These are phyloP conservation scores for Anisodus acutangulus DNA, from an alignment of 257 asterid species.

Conservation along the genomic window DNA sequence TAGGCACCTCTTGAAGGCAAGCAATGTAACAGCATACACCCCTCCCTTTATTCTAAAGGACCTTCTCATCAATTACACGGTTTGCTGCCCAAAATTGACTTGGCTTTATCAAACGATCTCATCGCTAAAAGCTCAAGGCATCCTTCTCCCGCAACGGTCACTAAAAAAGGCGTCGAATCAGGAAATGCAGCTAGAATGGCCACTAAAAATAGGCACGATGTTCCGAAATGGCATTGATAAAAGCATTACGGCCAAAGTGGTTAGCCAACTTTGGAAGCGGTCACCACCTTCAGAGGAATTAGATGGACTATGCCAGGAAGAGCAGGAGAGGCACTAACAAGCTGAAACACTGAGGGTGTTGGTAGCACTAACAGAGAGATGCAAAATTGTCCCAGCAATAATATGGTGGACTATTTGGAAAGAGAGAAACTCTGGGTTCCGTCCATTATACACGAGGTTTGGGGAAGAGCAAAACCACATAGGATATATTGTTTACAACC, in stretches of 20 bases:
- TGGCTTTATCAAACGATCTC: neutral
- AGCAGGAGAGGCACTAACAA: no score
- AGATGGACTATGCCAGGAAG: no score
- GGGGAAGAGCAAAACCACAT: neutral
- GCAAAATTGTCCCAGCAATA: no score
- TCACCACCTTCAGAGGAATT: no score
- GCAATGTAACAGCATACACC: neutral
- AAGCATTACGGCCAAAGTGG: neutral
- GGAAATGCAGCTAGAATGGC: neutral
- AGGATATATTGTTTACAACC: neutral
- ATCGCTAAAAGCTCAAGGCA: neutral
- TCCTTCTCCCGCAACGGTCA: neutral
- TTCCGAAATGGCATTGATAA: neutral
- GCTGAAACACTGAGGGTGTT: no score
- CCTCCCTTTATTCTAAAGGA: conserved; percentile 1
- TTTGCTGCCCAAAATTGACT: neutral
- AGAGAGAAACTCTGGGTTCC: no score
- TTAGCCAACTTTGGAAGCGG: no score
- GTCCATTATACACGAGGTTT: neutral
- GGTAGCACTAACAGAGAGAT: no score
- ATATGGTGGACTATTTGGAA: no score
- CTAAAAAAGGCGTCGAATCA: neutral
- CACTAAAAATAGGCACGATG: neutral
- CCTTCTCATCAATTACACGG: neutral
- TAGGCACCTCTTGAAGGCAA: neutral